Evolutionary conservation across 179 eudicot genomes (phyloP), one percentile per base, ranked within the genome.

Genomic region (Sideroxylon spinosum): DNA sequence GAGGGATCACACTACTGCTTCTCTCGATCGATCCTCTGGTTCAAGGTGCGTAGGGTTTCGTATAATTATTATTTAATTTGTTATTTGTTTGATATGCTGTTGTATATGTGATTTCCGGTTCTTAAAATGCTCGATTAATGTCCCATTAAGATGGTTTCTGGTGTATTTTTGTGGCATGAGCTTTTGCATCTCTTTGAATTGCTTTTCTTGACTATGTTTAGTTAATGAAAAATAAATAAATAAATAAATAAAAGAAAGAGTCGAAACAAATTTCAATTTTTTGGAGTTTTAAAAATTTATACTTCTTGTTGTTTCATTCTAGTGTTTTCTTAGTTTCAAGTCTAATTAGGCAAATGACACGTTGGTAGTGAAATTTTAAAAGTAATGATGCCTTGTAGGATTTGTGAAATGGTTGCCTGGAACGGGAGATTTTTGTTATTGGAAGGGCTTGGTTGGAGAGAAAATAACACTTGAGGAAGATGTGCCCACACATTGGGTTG

Each of bases 1-100:
- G 93, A 77, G 73, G 13, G 75, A 73, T 14, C 82, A 68, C 28
- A 60, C 78, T 37, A 37, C 44, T 73, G 68, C 55, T 75, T 61
- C 77, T 76, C 75, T 64, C n/a, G 82, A 61, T 78, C 82, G 73
- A 32, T 75, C 79, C 76, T 28, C 81, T 68, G 55, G 63, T 62
- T 83, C 86, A 9, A 87, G 92, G 93, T 89, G 63, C 48, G 76
- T 86, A 22, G 28, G 22, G 16, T 62, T 74, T 56, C 4, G 26
- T 14, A n/a, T 76, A 26, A 59, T 49, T 9, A 4, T 50, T 46
- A n/a, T 5, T 64, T 50, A 19, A 6, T 68, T 59, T 7, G 4
- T 49, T 73, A 53, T 11, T 66, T 56, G 16, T 1, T 53, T 77
- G 0, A 7, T 77, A 20, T 13, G 46, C 61, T 0, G 7, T 64